These are phyloP conservation scores for Phialophora expanda DNA, from an alignment of 2,329 filamentous ascomycete genomes.

Conservation along the genomic window DNA sequence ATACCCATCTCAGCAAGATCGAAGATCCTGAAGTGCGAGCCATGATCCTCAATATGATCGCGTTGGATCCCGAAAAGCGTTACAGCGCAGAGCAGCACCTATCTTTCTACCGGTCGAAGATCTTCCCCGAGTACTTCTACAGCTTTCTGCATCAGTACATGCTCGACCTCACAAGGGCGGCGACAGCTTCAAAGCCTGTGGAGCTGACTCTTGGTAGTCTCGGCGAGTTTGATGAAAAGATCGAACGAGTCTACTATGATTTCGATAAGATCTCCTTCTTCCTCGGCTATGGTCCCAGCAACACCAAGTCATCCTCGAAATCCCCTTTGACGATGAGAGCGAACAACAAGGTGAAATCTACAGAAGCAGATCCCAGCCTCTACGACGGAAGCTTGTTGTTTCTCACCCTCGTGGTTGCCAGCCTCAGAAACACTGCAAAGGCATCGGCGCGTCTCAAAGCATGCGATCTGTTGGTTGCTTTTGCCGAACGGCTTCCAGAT, in stretches of 20 bases:
- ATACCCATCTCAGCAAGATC: slow-evolving; percentile 81
- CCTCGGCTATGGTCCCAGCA: slow-evolving; percentile 63
- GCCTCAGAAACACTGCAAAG: slow-evolving; percentile 84
- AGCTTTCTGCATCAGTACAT: slow-evolving; percentile 97
- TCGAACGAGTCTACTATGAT: slow-evolving; percentile 89
- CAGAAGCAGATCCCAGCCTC: slow-evolving; percentile 59
- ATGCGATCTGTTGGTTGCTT: slow-evolving; percentile 88
- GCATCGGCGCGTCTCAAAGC: slow-evolving; percentile 85
- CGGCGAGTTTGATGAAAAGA: slow-evolving; percentile 88
- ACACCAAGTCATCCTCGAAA: slow-evolving; percentile 42
- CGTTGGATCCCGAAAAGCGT: slow-evolving; percentile 86
- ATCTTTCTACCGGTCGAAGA: slow-evolving; percentile 86
- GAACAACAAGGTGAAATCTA: slow-evolving; percentile 72
- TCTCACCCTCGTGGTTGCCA: slow-evolving; percentile 84
- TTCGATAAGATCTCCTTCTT: slow-evolving; percentile 99
- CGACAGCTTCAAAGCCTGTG: slow-evolving; percentile 74
- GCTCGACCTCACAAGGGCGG: slow-evolving; percentile 90
- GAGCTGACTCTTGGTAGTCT: slow-evolving; percentile 73
- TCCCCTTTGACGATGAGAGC: slow-evolving; percentile 38
- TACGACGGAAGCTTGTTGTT: slow-evolving; percentile 95
- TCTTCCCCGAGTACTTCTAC: slow-evolving; percentile 97
- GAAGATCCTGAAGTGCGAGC: slow-evolving; percentile 85
- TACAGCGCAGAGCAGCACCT: slow-evolving; percentile 95
- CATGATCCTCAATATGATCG: slow-evolving; percentile 94
- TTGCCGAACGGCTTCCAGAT: slow-evolving; percentile 87